A percentile compares a stretch with the other conserved stretches of the same genome.
Conservation (phyloP, 108 stramenopile genomes). For the Skeletonema grethae region DNA sequence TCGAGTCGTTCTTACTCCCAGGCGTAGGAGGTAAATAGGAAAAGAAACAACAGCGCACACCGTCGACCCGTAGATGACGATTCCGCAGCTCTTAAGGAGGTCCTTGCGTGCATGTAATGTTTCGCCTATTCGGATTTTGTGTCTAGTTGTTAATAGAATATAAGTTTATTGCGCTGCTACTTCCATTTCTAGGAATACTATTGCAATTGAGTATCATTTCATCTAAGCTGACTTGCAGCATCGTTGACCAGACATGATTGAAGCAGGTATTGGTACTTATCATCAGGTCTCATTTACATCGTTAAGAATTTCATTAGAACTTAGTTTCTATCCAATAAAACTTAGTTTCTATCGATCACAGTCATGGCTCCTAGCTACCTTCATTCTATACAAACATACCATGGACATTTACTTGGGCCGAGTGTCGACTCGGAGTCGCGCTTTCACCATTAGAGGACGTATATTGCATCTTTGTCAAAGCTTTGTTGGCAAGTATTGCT, state of each 20-base stretch:
- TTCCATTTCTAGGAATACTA: background rate
- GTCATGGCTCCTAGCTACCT: no score
- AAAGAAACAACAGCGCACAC: background rate
- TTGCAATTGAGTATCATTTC: no score
- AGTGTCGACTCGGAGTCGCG: background rate
- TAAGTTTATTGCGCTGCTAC: constrained; percentile 1
- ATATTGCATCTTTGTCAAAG: background rate
- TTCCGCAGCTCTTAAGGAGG: background rate
- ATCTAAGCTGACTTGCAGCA: no score
- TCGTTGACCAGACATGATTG: no score
- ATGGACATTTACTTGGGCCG: background rate
- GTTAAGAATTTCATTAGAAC: background rate
- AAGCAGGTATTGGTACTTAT: background rate
- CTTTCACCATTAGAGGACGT: background rate
- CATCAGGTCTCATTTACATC: background rate
- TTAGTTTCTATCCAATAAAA: no score
- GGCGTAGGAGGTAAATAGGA: constrained; percentile 42
- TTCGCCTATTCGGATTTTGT: background rate
- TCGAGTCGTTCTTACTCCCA: constrained; percentile 63
- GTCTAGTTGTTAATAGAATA: constrained; percentile 3
- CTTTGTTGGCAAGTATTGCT: background rate
- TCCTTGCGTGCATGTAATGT: background rate
- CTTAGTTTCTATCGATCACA: no score
- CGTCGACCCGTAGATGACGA: background rate
- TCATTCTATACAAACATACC: background rate